A percentile compares a stretch with the other conserved stretches of the same genome.
These are phyloP conservation scores for Saprolegnia diclina DNA, from an alignment of 352 stramenopile species.

Conservation along the genomic window DNA sequence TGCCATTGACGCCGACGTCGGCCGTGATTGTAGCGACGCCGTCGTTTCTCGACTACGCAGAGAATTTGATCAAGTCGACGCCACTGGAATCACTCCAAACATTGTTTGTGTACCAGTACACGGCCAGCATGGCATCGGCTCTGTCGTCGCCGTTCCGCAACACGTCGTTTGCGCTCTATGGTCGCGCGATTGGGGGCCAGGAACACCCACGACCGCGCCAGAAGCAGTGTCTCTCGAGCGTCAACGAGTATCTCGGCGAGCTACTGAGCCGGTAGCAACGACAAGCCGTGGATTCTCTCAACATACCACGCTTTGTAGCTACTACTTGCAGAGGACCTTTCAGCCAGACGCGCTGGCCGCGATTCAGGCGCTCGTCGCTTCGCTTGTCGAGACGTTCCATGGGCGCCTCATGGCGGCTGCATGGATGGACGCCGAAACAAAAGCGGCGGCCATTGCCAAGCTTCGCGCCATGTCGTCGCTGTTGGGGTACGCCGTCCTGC, in stretches of 20 bases:
- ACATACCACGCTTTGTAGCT: constrained; percentile 7
- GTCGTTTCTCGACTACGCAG: constrained; percentile 44
- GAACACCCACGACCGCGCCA: constrained; percentile 80
- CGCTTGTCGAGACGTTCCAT: constrained; percentile 12
- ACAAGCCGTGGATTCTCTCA: background rate
- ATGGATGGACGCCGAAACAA: constrained; percentile 24
- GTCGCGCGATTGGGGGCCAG: constrained; percentile 67
- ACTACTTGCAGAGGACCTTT: constrained; percentile 20
- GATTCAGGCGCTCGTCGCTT: constrained; percentile 7
- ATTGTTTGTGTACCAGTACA: constrained; percentile 50
- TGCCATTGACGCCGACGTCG: constrained; percentile 34
- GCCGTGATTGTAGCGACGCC: constrained; percentile 58
- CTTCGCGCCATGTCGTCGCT: constrained; percentile 15
- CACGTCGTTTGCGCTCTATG: constrained; percentile 89
- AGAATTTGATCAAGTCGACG: constrained; percentile 43
- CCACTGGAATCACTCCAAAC: constrained; percentile 45
- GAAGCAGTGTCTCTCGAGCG: constrained; percentile 81
- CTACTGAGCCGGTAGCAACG: constrained; percentile 32
- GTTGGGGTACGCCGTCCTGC: background rate
- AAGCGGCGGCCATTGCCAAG: constrained; percentile 2
- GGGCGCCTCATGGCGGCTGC: background rate
- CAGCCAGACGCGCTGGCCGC: background rate
- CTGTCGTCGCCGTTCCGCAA: constrained; percentile 75
- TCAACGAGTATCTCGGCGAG: constrained; percentile 60
- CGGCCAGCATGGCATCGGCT: constrained; percentile 35